phyloP scores from a whole-genome alignment of 305 asterid genomes.

The Fraxinus dipetala region DNA sequence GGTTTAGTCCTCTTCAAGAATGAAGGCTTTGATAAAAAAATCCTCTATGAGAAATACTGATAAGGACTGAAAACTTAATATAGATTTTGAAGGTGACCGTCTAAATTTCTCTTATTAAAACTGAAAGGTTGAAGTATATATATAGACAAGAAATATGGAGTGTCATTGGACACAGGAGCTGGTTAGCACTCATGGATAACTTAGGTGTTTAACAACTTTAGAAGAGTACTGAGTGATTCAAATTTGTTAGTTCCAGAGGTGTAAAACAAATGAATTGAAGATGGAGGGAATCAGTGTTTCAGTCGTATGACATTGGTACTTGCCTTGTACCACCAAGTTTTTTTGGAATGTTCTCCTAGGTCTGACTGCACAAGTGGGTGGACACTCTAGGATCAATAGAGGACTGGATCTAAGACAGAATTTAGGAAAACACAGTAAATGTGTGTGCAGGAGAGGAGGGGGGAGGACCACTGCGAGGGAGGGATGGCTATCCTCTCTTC shows the following conservation, averaged over 20 bases:
- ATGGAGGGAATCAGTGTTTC: background rate
- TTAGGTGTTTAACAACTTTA: background rate
- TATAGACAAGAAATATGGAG: background rate
- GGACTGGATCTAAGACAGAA: background rate
- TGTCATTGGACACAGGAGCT: background rate
- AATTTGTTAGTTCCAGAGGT: background rate
- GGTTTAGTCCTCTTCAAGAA: background rate
- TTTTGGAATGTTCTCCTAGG: background rate
- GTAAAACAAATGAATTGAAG: background rate
- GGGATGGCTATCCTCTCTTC: no score
- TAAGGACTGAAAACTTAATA: background rate
- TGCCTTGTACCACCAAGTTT: background rate
- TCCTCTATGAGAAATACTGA: background rate
- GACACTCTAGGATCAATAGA: background rate
- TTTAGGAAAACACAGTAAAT: background rate
- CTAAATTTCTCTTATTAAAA: background rate
- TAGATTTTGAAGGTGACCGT: background rate
- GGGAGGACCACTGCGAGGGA: background rate
- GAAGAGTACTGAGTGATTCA: background rate
- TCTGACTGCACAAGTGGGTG: background rate
- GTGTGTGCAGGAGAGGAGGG: background rate
- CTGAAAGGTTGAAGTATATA: background rate
- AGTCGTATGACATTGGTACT: background rate
- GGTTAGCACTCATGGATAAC: background rate
- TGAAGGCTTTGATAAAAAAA: background rate